Evolutionary conservation across 2,329 filamentous ascomycete species (phyloP).

Genomic region (Neofusicoccum kwambonambiense): DNA sequence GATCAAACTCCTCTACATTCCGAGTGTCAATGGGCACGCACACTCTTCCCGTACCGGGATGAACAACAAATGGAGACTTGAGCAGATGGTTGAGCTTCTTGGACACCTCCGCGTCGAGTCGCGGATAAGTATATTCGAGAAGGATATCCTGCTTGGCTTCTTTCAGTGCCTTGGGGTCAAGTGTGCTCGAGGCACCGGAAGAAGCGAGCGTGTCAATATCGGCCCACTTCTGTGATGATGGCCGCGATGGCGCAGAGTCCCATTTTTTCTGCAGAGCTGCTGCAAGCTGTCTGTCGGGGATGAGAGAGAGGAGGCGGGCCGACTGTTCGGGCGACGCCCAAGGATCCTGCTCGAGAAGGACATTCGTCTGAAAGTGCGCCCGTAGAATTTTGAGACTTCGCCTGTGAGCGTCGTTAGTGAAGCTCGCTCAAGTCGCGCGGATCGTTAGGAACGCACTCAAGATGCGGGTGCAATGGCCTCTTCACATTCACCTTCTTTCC

Average conservation of each 20-base stretch:
- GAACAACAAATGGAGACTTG: constrained; percentile 94
- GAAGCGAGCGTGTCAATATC: constrained; percentile 88
- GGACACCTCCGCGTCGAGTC: constrained; percentile 93
- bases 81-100: constrained; percentile 98
- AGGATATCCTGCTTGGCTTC: constrained; percentile 96
- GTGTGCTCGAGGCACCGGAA: constrained; percentile 66
- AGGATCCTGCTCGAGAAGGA: constrained; percentile 82
- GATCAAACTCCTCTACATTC: constrained; percentile 78
- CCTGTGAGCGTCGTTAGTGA: constrained; percentile 37
- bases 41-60: constrained; percentile 88
- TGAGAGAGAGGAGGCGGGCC: constrained; percentile 75
- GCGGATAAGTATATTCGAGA: constrained; percentile 95
- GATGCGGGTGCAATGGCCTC: constrained; percentile 84
- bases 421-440: not conserved
- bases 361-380: constrained; percentile 77
- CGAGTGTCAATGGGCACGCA: constrained; percentile 89
- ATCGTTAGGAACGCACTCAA: constrained; percentile 56
- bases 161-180: constrained; percentile 71
- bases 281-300: constrained; percentile 76
- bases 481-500: constrained; percentile 84
- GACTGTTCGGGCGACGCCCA: constrained; percentile 70
- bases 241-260: constrained; percentile 75
- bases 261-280: constrained; percentile 85
- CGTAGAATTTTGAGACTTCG: constrained; percentile 85
- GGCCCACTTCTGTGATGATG: constrained; percentile 82